Conservation (phyloP, 1,284 basidiomycete genomes). For the Marasmius oreades region DNA sequence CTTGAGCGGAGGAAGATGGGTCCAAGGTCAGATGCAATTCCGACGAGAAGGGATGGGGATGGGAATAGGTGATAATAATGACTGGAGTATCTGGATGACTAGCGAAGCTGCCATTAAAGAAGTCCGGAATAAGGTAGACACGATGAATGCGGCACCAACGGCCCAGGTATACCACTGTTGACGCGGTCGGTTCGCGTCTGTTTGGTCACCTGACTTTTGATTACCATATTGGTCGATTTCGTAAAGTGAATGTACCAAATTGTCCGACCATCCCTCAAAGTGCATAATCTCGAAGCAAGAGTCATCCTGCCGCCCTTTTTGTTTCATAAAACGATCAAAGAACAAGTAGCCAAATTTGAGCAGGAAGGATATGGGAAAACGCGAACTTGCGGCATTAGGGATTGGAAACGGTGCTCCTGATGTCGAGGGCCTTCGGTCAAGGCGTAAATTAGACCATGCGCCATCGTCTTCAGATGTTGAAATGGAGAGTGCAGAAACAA, state of each 20-base stretch:
- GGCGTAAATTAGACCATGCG: conserved; percentile 61
- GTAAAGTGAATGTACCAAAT: background rate
- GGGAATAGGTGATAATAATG: conserved; percentile 50
- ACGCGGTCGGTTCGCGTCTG: no score
- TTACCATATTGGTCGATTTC: conserved; percentile 26
- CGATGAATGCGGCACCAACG: no score
- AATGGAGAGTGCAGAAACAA: conserved; percentile 28
- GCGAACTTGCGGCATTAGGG: conserved; percentile 54
- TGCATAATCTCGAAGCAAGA: conserved; percentile 30
- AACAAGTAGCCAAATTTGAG: conserved; percentile 53
- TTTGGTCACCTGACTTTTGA: background rate
- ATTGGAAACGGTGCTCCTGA: conserved; percentile 38
- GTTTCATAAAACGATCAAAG: conserved; percentile 26
- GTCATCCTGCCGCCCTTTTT: conserved; percentile 29
- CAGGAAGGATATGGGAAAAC: conserved; percentile 46
- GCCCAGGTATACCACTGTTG: no score
- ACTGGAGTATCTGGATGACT: conserved; percentile 69
- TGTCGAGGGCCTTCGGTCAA: conserved; percentile 55
- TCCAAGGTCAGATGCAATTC: conserved; percentile 47
- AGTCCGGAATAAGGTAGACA: conserved; percentile 44
- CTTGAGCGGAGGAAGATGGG: conserved; percentile 65
- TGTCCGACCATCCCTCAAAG: no score
- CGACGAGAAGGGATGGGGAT: conserved; percentile 63
- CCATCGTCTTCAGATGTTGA: conserved; percentile 31
- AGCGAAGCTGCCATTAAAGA: conserved; percentile 45